Conservation (phyloP, 202 grass and related monocot species). For the Elaeis oleifera region DNA sequence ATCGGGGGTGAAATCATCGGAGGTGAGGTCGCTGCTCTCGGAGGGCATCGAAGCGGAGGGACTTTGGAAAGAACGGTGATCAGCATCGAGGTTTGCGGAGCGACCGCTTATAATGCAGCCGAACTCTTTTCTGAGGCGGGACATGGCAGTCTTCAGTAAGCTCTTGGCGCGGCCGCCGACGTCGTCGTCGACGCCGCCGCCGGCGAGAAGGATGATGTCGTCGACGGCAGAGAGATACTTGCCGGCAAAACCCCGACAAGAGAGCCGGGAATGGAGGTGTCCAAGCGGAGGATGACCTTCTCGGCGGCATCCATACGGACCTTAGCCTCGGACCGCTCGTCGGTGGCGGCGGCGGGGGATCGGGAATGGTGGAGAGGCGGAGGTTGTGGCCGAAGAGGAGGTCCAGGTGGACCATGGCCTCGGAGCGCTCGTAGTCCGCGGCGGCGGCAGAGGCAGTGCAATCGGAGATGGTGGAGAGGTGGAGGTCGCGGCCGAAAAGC, state of each 20-base stretch:
- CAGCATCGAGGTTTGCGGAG: not conserved
- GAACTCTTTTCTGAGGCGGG: constrained; percentile 50
- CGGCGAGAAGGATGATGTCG: constrained; percentile 27
- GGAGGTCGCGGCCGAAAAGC: constrained; percentile 1
- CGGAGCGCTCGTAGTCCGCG: constrained; percentile 3
- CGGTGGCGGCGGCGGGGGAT: constrained; percentile 20
- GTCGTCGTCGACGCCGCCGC: not conserved
- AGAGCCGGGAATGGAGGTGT: constrained; percentile 15
- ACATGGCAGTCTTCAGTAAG: constrained; percentile 38
- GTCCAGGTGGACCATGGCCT: constrained; percentile 60
- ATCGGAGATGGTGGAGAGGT: constrained; percentile 70
- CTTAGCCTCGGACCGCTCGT: too few species aligned
- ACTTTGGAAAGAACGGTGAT: not conserved
- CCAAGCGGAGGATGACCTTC: not conserved
- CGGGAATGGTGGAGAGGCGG: constrained; percentile 39
- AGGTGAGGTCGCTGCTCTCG: not conserved
- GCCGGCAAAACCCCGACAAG: not conserved
- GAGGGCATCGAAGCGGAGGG: not conserved
- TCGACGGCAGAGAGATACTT: constrained; percentile 64
- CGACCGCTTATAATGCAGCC: constrained; percentile 20
- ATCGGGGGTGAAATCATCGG: too few species aligned
- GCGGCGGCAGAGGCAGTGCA: too few species aligned
- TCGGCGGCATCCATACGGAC: not conserved
- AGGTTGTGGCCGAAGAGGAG: constrained; percentile 64
- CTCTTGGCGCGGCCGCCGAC: constrained; percentile 29